These are phyloP conservation scores for Alternaria alternata DNA, from an alignment of 2,329 filamentous ascomycete species.

Conservation along the genomic window DNA sequence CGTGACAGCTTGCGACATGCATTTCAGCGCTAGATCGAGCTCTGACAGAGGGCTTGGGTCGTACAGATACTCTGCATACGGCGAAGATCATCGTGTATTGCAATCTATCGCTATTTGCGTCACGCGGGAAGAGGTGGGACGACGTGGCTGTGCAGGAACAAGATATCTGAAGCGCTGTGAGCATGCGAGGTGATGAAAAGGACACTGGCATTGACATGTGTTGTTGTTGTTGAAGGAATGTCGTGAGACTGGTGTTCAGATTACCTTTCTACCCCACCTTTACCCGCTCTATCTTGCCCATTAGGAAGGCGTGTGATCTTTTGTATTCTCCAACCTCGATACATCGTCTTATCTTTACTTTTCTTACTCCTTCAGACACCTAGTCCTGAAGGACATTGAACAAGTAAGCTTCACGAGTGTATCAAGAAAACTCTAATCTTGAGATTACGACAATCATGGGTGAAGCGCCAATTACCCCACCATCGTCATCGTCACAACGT, in stretches of 20 bases:
- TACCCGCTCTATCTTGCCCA: not conserved
- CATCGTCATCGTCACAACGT: not conserved
- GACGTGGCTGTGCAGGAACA: not conserved
- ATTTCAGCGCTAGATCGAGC: not conserved
- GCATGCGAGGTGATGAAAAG: too few species aligned
- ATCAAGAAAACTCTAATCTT: not conserved
- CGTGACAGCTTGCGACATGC: not conserved
- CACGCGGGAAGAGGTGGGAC: not conserved
- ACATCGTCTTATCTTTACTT: too few species aligned
- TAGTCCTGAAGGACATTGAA: too few species aligned
- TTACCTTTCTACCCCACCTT: not conserved
- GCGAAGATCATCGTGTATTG: not conserved
- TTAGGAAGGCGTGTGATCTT: not conserved
- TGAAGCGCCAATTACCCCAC: conserved; percentile 19
- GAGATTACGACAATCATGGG: conserved; percentile 15
- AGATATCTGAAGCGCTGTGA: too few species aligned
- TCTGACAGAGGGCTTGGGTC: not conserved
- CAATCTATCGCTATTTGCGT: not conserved
- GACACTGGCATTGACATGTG: too few species aligned
- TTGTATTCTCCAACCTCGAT: too few species aligned
- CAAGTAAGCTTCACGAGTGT: too few species aligned
- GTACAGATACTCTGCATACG: not conserved
- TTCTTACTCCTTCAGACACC: too few species aligned
- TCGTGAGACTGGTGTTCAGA: not conserved
- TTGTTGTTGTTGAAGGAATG: not conserved